Evolutionary conservation across 192 early-diverging fungal genomes (phyloP).

Genomic region (Coemansia sp.): DNA sequence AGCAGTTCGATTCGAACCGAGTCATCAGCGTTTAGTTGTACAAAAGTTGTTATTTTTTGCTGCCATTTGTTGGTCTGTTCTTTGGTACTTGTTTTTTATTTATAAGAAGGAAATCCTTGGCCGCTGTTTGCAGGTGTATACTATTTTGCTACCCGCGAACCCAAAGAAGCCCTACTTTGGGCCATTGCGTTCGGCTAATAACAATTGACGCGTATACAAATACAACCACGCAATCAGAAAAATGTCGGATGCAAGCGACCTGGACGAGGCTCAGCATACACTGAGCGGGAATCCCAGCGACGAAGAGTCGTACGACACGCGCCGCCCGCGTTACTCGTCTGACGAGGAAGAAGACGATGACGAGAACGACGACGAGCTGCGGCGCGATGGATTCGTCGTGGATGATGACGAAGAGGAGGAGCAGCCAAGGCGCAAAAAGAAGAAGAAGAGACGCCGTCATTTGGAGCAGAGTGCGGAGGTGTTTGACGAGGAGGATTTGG

Average conservation of each 20-base stretch:
- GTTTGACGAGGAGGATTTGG: slow-evolving; percentile 91
- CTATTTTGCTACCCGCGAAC: too few relatives aligned
- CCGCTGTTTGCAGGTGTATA: too few relatives aligned
- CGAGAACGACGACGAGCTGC: slow-evolving; percentile 62
- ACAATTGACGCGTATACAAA: not conserved
- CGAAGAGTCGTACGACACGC: slow-evolving; percentile 48
- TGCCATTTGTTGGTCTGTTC: too few relatives aligned
- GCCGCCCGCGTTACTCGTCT: slow-evolving; percentile 32
- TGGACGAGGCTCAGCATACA: slow-evolving; percentile 20
- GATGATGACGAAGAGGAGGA: slow-evolving; percentile 66
- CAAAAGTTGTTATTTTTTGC: too few relatives aligned
- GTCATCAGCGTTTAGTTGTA: too few relatives aligned
- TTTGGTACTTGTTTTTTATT: too few relatives aligned
- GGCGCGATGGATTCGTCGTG: slow-evolving; percentile 70
- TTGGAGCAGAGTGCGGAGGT: slow-evolving; percentile 17
- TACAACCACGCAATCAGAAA: not conserved
- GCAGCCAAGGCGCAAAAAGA: slow-evolving; percentile 51
- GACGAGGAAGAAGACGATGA: slow-evolving; percentile 63
- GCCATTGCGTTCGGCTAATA: too few relatives aligned
- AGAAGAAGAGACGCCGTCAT: slow-evolving; percentile 49
- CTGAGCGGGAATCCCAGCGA: slow-evolving; percentile 55
- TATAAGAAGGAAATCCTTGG: too few relatives aligned
- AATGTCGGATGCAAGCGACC: slow-evolving; percentile 47
- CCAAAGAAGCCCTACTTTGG: too few relatives aligned
- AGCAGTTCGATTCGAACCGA: too few relatives aligned